Percentiles rank a stretch among this genome's conserved stretches.
Conservation (phyloP, 1,284 basidiomycete genomes). For the Stygiomarasmius scandens region DNA sequence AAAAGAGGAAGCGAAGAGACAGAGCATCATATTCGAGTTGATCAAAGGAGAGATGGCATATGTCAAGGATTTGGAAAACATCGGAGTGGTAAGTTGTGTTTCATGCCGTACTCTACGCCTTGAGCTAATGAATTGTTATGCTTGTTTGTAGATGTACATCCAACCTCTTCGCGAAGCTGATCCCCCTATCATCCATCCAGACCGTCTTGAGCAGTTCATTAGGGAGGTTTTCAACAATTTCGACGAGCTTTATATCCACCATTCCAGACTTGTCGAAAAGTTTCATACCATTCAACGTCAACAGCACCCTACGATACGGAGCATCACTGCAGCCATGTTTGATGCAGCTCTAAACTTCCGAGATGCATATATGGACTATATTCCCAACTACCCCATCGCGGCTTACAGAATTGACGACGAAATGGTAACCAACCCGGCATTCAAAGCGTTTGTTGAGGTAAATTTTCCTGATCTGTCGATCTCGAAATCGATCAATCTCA, state of each 20-base stretch:
- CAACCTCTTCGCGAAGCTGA: slow-evolving; percentile 73
- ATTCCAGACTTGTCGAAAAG: slow-evolving; percentile 74
- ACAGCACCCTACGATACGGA: slow-evolving; percentile 84
- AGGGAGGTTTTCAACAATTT: slow-evolving; percentile 92
- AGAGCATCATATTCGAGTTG: slow-evolving; percentile 93
- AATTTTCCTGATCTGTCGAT: not conserved
- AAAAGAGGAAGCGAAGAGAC: slow-evolving; percentile 82
- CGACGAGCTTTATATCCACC: slow-evolving; percentile 74
- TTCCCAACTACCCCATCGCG: slow-evolving; percentile 93
- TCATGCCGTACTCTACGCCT: not conserved
- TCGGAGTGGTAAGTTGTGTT: slow-evolving; percentile 65
- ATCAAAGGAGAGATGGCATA: slow-evolving; percentile 97
- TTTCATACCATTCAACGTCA: slow-evolving; percentile 89
- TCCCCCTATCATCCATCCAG: slow-evolving; percentile 76
- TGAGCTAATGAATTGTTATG: slow-evolving; percentile 3
- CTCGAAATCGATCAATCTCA: slow-evolving; percentile 6
- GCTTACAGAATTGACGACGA: slow-evolving; percentile 91
- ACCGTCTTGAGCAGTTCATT: slow-evolving; percentile 80
- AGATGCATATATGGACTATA: slow-evolving; percentile 91
- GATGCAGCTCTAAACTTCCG: slow-evolving; percentile 92
- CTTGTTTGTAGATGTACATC: slow-evolving; percentile 65
- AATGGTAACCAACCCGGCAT: slow-evolving; percentile 75
- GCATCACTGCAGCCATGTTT: slow-evolving; percentile 85
- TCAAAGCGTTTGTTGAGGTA: slow-evolving; percentile 82
- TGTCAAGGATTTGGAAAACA: slow-evolving; percentile 89